Base-by-base conservation (phyloP, 2,329 filamentous ascomycete species). In the Cladophialophora psammophila region DNA sequence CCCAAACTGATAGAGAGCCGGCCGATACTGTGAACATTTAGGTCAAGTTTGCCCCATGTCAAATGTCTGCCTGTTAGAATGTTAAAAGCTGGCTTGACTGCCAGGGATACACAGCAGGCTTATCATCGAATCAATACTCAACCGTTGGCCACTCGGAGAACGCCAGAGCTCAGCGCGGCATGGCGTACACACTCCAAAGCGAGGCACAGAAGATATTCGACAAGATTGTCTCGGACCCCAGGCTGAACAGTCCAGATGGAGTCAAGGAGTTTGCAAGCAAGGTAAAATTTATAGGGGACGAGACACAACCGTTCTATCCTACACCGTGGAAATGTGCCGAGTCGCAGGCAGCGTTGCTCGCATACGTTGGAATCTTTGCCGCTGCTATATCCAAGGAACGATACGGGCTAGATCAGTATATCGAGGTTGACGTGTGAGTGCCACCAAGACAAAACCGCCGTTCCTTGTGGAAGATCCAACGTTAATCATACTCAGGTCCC, bases 291-390 rank as follows among this genome's bases (percentile, higher is more conserved):
- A 76, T 75, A 31, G 75, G 78, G 5, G 74, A 75, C n/a, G 74
- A 78, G 20, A 74, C 80, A 69, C 70, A 77, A 55, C 75, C 79
- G 35, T 81, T 80, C 64, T 80, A 75, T 20, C 79, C 79, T 1
- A 79, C 79, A 64, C 83, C 84, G 0, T 81, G 84, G 69, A 85
- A 85, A 68, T 82, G 84, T 72, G 85, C 83, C 0, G 83, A 86
- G 70, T 83, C 84, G 1, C 78, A 83, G 10, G 81, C 82, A 7
- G 83, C 86, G 3, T 78, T 89, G 69, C 89, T 88, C 73, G 87
- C 83, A 4, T 78, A 89, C 5, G 87, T 90, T 72, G 87, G 84
- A 5, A 82, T 84, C 45, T 80, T 87, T n/a, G 86, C 86, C 2
- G 84, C 84, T 18, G 83, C 85, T 0, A 83, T 91, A 67, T 86